Evolutionary conservation across 768 basidiomycete genomes (phyloP), one percentile per base, ranked within the genome.

Genomic region (Tulasnella sp.): DNA sequence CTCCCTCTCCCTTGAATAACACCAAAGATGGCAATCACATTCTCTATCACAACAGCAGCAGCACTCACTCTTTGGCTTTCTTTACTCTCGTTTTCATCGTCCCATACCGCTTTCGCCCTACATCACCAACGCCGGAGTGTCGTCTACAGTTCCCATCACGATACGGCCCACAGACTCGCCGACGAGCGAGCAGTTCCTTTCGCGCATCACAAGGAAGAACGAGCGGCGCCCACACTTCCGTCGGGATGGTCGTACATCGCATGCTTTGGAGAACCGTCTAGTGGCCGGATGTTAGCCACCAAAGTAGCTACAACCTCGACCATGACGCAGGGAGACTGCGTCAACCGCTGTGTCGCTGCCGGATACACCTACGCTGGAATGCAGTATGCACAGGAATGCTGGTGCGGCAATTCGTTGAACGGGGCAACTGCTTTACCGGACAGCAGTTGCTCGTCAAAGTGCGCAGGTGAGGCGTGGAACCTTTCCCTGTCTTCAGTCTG

Each of bases 371-470:
- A 34, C 37, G 73, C 73, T 29, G 73, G 73, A 16, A 62, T 73
- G 35, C 74, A 74, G 63, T 73, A 73, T 42, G 71, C 47, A 5
- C n/a, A 42, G 29, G 39, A 73, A 71, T 73, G 72, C 34, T 74
- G 62, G 62, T 74, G 73, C 37, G 73, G 41, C 19, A 69, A n/a
- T 34, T 6, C 59, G 32, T 36, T 74, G 72, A 40, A 1, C 9
- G 72, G 69, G 11, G 34, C 29, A 14, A 5, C 34, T 36, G 26
- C 34, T 26, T 8, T 36, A n/a, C 59, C 26, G 35, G 62, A 35
- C 16, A 62, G 44, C 47, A 35, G 32, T 12, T 69, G 39, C 16
- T n/a, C 32, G 11, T 34, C 32, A 19, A 62, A 35, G 22, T 68
- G 67, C 16, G 40, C 67, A 34, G 42, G 67, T 36, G 36, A 6